These are phyloP conservation scores for Fusarium piperis DNA, from an alignment of 2,329 filamentous ascomycete genomes.

Conservation along the genomic window DNA sequence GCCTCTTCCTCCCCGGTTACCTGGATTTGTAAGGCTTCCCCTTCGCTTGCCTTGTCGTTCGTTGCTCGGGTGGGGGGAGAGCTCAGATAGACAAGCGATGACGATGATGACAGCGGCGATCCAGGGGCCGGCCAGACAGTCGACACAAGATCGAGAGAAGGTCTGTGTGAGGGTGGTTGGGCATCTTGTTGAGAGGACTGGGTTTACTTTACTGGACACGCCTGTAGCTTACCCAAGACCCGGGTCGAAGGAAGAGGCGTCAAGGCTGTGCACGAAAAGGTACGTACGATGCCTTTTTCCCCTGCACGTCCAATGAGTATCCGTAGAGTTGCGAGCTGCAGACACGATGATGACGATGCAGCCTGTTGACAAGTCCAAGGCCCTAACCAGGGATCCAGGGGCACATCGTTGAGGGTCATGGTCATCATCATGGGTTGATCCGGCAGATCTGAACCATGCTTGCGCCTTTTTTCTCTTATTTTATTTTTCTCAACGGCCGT, in stretches of 20 bases:
- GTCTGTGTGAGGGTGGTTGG: background rate
- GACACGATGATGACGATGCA: conserved; percentile 16
- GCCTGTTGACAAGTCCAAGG: background rate
- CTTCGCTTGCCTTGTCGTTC: conserved; percentile 12
- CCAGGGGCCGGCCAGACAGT: conserved; percentile 10
- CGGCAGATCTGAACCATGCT: background rate
- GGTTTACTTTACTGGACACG: background rate
- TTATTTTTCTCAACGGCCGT: conserved; percentile 2
- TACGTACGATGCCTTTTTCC: background rate
- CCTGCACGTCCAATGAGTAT: background rate
- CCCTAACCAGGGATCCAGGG: background rate
- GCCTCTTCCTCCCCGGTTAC: background rate
- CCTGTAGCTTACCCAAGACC: conserved; percentile 6
- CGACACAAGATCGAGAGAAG: background rate
- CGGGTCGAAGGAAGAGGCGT: conserved; percentile 25
- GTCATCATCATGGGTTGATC: background rate
- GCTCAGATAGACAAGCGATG: conserved; percentile 19
- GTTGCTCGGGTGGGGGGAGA: conserved; percentile 25
- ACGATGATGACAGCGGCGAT: conserved; percentile 34
- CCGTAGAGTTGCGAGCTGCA: conserved; percentile 14
- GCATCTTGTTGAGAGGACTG: background rate
- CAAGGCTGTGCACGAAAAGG: background rate
- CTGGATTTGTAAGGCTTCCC: background rate
- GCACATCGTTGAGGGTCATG: background rate
- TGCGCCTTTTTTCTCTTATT: conserved; percentile 1